phyloP scores from a whole-genome alignment of 2,329 filamentous ascomycete genomes.

The Aspergillus transmontanensis region DNA sequence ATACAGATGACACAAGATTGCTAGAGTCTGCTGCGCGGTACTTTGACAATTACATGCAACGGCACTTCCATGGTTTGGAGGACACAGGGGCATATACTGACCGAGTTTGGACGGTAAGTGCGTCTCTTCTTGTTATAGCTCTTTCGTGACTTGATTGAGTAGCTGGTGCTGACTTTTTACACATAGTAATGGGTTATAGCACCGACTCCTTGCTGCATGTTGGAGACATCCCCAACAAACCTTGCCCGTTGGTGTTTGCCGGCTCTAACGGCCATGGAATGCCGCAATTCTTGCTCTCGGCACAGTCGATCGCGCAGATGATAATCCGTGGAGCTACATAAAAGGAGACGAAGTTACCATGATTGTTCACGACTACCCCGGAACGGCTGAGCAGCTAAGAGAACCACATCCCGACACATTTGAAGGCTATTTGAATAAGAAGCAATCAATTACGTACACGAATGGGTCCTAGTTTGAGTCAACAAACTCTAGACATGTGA shows the following conservation, averaged over 20 bases:
- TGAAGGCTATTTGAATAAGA: background rate
- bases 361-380: slow-evolving; percentile 33
- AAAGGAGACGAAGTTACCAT: slow-evolving; percentile 33
- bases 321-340: slow-evolving; percentile 38
- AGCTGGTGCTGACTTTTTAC: background rate
- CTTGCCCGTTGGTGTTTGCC: slow-evolving; percentile 58
- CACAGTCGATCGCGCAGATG: slow-evolving; percentile 60
- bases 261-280: slow-evolving; percentile 70
- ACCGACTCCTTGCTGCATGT: slow-evolving; percentile 57
- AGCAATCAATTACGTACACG: background rate
- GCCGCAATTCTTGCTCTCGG: slow-evolving; percentile 64
- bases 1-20: slow-evolving; percentile 52
- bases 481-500: background rate
- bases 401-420: slow-evolving; percentile 22
- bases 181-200: slow-evolving; percentile 56
- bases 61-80: slow-evolving; percentile 40
- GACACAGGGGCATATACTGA: slow-evolving; percentile 33
- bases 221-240: slow-evolving; percentile 48
- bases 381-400: slow-evolving; percentile 24
- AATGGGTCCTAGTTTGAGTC: background rate
- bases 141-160: background rate
- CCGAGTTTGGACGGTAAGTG: slow-evolving; percentile 40
- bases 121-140: slow-evolving; percentile 14
- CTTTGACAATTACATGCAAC: slow-evolving; percentile 44
- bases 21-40: slow-evolving; percentile 47